Conservation (phyloP, 2,329 filamentous ascomycete genomes). For the Verticillium isaacii region DNA sequence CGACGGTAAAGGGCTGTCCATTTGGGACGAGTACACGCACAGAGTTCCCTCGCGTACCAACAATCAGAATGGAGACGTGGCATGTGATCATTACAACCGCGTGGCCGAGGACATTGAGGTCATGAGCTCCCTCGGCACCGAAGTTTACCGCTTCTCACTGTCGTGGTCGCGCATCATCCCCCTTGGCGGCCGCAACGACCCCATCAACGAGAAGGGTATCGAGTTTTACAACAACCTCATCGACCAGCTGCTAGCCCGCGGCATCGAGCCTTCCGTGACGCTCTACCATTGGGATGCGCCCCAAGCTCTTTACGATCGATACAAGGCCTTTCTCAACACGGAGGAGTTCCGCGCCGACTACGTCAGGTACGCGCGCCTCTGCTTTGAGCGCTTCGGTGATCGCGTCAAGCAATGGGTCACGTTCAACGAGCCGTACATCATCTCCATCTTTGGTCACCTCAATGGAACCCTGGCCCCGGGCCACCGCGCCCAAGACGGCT, state of each 20-base stretch:
- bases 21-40: slow-evolving; percentile 87
- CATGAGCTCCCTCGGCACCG: slow-evolving; percentile 67
- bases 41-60: slow-evolving; percentile 80
- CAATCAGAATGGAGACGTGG: slow-evolving; percentile 67
- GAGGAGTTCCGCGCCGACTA: slow-evolving; percentile 80
- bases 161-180: slow-evolving; percentile 84
- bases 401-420: slow-evolving; percentile 81
- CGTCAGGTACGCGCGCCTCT: slow-evolving; percentile 69
- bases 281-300: slow-evolving; percentile 88
- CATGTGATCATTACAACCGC: slow-evolving; percentile 84
- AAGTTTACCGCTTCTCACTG: slow-evolving; percentile 78
- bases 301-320: slow-evolving; percentile 71
- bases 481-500: slow-evolving; percentile 69
- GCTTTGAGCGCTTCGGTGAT: slow-evolving; percentile 69
- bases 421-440: slow-evolving; percentile 88
- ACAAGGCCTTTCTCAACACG: slow-evolving; percentile 76
- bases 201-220: slow-evolving; percentile 72
- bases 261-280: slow-evolving; percentile 77
- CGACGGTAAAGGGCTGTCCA: slow-evolving; percentile 76
- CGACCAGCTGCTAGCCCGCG: slow-evolving; percentile 70
- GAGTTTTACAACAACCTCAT: slow-evolving; percentile 76
- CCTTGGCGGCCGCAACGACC: slow-evolving; percentile 76
- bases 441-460: slow-evolving; percentile 73
- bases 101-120: slow-evolving; percentile 72
- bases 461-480: slow-evolving; percentile 77